phyloP scores from a whole-genome alignment of 441 rosid genomes.

The Pelargonium cotyledonis region DNA sequence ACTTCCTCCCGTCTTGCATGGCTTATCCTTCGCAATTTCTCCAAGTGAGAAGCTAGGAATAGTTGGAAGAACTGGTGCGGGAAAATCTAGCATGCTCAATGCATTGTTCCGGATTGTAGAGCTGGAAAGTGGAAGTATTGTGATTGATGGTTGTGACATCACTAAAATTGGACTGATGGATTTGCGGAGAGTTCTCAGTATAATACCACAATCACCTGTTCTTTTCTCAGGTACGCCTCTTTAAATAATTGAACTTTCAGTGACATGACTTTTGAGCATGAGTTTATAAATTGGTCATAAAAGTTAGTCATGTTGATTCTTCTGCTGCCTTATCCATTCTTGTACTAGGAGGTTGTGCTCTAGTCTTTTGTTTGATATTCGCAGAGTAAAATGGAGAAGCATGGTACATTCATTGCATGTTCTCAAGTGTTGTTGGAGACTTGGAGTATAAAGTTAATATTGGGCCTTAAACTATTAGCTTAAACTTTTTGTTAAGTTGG shows the following conservation, averaged over 20 bases:
- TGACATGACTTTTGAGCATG: not conserved
- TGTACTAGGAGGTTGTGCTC: not conserved
- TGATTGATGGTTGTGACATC: slow-evolving; percentile 66
- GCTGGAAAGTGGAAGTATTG: slow-evolving; percentile 72
- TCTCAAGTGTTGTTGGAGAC: not conserved
- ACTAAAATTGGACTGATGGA: slow-evolving; percentile 74
- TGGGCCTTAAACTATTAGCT: no score
- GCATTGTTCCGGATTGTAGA: slow-evolving; percentile 87
- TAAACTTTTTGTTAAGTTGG: no score
- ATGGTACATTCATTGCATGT: not conserved
- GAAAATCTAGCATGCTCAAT: slow-evolving; percentile 92
- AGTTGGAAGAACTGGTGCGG: slow-evolving; percentile 97
- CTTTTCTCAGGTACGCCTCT: slow-evolving; percentile 75
- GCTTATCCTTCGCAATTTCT: slow-evolving; percentile 57
- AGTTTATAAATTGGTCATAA: not conserved
- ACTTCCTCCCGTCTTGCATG: slow-evolving; percentile 88
- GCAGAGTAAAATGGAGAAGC: not conserved
- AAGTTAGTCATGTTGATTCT: not conserved
- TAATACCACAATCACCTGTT: slow-evolving; percentile 90
- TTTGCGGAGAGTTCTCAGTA: slow-evolving; percentile 83
- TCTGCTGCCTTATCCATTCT: not conserved
- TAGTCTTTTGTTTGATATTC: not conserved
- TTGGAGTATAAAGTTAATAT: no score
- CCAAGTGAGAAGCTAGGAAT: slow-evolving; percentile 85
- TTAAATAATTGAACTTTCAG: slow-evolving; percentile 2